Conservation (phyloP, 225 moss, liverwort and hornwort genomes). For the Pseudoscleropodium purum region DNA sequence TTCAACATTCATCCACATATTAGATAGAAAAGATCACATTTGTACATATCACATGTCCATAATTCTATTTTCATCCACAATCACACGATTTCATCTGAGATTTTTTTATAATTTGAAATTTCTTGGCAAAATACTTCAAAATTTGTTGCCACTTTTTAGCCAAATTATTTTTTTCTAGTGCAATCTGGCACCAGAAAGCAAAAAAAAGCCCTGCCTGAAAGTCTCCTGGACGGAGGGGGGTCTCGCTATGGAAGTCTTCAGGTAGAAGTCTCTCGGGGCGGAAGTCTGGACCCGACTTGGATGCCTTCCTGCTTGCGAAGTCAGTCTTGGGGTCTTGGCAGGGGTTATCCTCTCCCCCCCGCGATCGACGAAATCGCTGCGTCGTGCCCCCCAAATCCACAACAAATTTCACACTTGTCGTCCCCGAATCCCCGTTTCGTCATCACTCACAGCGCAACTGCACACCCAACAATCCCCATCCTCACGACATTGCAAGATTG, state of each 20-base stretch:
- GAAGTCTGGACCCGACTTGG: not conserved
- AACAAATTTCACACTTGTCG: conserved; percentile 4
- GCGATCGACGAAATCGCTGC: not conserved
- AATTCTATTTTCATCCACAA: no score
- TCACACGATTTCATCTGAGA: no score
- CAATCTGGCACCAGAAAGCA: no score
- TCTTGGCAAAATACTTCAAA: no score
- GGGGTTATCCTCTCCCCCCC: conserved; percentile 7
- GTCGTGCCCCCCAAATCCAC: not conserved
- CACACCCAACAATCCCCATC: not conserved
- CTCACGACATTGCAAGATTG: not conserved
- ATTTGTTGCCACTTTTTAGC: no score
- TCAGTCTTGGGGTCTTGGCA: not conserved
- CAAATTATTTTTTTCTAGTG: no score
- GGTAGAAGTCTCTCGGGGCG: not conserved
- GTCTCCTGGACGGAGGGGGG: not conserved
- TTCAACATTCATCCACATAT: no score
- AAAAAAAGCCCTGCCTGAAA: no score
- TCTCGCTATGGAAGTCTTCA: not conserved
- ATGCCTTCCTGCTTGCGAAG: not conserved
- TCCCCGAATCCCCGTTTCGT: not conserved
- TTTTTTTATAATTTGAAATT: no score
- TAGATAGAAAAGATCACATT: no score
- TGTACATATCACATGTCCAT: no score
- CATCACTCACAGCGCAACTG: not conserved